Conservation (phyloP, 1,284 basidiomycete genomes). For the Leucoagaricus sp. region DNA sequence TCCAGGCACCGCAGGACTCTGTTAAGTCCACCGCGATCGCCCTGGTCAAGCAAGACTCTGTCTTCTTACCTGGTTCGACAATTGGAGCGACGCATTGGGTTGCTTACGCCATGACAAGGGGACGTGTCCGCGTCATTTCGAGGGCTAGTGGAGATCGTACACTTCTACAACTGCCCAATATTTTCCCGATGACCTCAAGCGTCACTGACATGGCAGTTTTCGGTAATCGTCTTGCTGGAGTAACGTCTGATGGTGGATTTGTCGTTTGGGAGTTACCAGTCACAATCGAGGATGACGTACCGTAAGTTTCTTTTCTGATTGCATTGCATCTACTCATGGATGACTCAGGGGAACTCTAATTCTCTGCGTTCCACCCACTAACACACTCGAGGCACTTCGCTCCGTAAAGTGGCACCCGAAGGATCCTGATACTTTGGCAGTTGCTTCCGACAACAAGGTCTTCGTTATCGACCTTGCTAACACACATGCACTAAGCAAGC, state of each 20-base stretch:
- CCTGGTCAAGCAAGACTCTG: constrained; percentile 77
- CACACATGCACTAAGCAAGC: constrained; percentile 57
- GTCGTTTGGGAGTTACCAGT: constrained; percentile 84
- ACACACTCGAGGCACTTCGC: constrained; percentile 61
- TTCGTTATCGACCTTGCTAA: constrained; percentile 72
- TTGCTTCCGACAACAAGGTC: constrained; percentile 72
- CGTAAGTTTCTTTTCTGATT: constrained; percentile 49
- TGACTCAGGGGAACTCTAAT: constrained; percentile 60
- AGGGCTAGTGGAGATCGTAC: constrained; percentile 83
- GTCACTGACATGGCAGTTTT: constrained; percentile 83
- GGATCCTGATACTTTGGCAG: constrained; percentile 72
- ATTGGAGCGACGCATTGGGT: constrained; percentile 88
- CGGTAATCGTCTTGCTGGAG: constrained; percentile 78
- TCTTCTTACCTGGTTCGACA: constrained; percentile 79
- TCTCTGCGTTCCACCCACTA: constrained; percentile 66
- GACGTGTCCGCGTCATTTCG: constrained; percentile 82
- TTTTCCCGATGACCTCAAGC: constrained; percentile 61
- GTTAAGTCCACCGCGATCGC: constrained; percentile 84
- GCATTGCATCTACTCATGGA: constrained; percentile 11
- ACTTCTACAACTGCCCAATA: constrained; percentile 68
- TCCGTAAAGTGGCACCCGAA: constrained; percentile 84
- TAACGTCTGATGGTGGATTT: constrained; percentile 83
- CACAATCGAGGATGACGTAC: constrained; percentile 78
- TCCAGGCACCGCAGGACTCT: constrained; percentile 69
- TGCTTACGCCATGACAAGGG: constrained; percentile 88